These are phyloP conservation scores for Cichorium intybus DNA, from an alignment of 140 eudicot species.

Conservation along the genomic window DNA sequence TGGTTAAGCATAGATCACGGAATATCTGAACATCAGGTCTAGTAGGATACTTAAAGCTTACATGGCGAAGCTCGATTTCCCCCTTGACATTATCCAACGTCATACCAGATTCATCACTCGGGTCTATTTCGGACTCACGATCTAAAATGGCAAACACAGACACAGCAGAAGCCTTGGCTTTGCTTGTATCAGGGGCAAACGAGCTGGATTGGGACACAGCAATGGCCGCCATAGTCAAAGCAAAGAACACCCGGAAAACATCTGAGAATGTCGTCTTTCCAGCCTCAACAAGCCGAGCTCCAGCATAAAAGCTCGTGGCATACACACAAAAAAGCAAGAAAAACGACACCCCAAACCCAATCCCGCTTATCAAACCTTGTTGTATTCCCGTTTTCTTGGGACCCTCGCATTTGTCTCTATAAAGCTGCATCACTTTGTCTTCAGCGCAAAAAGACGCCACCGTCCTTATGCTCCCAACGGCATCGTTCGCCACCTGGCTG, in stretches of 20 bases:
- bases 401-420: constrained; percentile 68
- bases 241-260: constrained; percentile 87
- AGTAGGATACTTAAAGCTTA: constrained; percentile 79
- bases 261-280: constrained; percentile 57
- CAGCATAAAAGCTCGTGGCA: constrained; percentile 73
- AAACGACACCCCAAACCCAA: constrained; percentile 74
- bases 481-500: constrained; percentile 91
- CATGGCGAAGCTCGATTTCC: constrained; percentile 65
- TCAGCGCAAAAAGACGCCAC: constrained; percentile 94
- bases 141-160: constrained; percentile 75
- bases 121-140: constrained; percentile 69
- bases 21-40: constrained; percentile 79
- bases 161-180: constrained; percentile 74
- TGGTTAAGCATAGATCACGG: constrained; percentile 67
- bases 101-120: constrained; percentile 74
- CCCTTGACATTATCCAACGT: constrained; percentile 69
- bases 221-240: constrained; percentile 75
- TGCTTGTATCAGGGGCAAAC: constrained; percentile 70
- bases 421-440: constrained; percentile 72
- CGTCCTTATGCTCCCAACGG: constrained; percentile 92
- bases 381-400: constrained; percentile 67
- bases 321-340: constrained; percentile 58
- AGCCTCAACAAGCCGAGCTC: constrained; percentile 73
- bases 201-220: constrained; percentile 91
- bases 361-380: constrained; percentile 79